Base-by-base conservation (phyloP, 257 asterid genomes). In the Nicotiana attenuata region DNA sequence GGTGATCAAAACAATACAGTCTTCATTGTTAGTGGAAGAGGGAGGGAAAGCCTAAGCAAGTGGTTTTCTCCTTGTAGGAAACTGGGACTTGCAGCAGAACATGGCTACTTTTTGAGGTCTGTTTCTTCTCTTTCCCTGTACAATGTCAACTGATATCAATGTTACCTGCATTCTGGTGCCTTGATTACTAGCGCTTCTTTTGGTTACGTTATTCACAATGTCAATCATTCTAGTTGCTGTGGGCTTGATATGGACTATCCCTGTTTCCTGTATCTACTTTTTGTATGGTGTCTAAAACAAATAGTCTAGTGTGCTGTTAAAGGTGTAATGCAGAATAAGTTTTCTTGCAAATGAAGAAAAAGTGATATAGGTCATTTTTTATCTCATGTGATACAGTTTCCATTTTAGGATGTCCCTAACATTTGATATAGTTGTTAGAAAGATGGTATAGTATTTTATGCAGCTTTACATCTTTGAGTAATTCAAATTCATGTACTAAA, bases 71-170 rank as follows among this genome's bases (percentile, higher is more conserved):
- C 97, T 45, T 93, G 97, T 90, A 87, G 75, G 85, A 87, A 89
- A 71, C 87, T 93, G 57, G 97, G 97, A 33, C 92, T 93, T 84
- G 97, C 97, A 63, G 97, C 97, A 5, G 97, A 93, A 84, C 97
- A 93, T 87, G 97, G 97, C 81, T 93, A 90, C 88, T 93, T 90
- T 80, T 71, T 92, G 84, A 92, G 97, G 97, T 93, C 65, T 82
- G 81, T 85, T 65, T 52, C 80, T 64, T 59, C 33, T 56, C 50
- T 26, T 26, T 56, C 67, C 50, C 57, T 76, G 60, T 13, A 35
- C 45, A 69, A 20, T 55, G 59, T 77, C 75, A 81, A 61, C 55
- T 41, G 76, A 41, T 82, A 65, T n/a, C 64, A 80, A 47, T 50
- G 20, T 33, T 65, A 17, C 19, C 57, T 67, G 66, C 35, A 31